These are phyloP conservation scores for Coemansia asiatica DNA, from an alignment of 192 early-diverging fungal species.

Conservation along the genomic window DNA sequence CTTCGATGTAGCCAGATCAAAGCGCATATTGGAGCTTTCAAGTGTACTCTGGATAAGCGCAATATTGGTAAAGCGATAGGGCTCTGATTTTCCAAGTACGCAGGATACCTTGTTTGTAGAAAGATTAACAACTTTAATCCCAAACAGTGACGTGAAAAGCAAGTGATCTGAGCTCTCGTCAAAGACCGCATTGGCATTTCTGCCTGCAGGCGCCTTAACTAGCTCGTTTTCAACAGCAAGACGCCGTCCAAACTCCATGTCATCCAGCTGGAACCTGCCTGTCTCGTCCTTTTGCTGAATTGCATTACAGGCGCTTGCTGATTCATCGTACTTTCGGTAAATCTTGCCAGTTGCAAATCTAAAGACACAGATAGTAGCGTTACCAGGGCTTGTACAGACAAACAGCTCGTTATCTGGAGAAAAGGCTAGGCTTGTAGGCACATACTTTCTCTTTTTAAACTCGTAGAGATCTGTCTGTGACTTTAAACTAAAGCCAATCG, in stretches of 20 bases:
- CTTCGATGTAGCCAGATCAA: constrained; percentile 72
- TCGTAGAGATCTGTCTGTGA: constrained; percentile 95
- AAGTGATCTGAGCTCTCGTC: constrained; percentile 88
- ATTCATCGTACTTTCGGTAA: constrained; percentile 89
- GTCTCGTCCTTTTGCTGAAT: constrained; percentile 50
- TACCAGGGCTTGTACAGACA: constrained; percentile 81
- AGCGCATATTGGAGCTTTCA: background rate
- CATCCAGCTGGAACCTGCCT: constrained; percentile 77
- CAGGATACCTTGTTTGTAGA: constrained; percentile 79
- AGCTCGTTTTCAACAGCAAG: constrained; percentile 87
- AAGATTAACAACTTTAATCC: constrained; percentile 93
- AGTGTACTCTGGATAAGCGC: constrained; percentile 79
- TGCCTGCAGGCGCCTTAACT: constrained; percentile 68
- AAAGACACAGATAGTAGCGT: constrained; percentile 86
- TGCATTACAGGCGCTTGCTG: constrained; percentile 65
- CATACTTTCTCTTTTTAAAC: constrained; percentile 84
- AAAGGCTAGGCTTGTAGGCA: constrained; percentile 78
- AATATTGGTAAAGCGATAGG: constrained; percentile 86
- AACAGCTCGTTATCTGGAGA: constrained; percentile 81
- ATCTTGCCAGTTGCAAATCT: constrained; percentile 81
- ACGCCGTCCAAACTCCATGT: constrained; percentile 97
- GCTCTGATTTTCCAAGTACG: constrained; percentile 89
- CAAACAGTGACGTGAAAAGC: constrained; percentile 89
- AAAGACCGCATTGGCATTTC: constrained; percentile 79
- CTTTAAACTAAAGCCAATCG: constrained; percentile 79